Percentiles rank a stretch among this genome's conserved stretches.
Evolutionary conservation across 2,329 filamentous ascomycete genomes (phyloP).

Genomic region (Aspergillus clavatus): DNA sequence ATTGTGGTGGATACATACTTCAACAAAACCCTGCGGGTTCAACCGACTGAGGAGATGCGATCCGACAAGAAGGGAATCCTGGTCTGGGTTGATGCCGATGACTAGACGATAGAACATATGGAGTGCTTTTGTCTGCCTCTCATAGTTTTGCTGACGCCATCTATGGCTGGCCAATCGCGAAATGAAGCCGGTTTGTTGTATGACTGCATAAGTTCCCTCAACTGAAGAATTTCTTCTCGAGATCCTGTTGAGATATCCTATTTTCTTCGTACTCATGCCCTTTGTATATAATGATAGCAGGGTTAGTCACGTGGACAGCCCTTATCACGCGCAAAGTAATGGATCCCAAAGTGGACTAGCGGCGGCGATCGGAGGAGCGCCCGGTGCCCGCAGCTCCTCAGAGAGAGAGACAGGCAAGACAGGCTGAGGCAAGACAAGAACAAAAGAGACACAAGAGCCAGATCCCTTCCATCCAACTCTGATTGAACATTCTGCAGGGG

Average conservation of each 20-base stretch:
- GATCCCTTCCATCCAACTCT: neutral
- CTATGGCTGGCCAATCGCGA: too few species aligned
- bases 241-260: neutral
- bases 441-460: neutral
- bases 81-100: conserved; percentile 42
- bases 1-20: conserved; percentile 87
- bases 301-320: conserved; percentile 18
- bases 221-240: too few species aligned
- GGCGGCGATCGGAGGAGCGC: conserved; percentile 15
- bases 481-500: too few species aligned
- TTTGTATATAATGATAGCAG: too few species aligned
- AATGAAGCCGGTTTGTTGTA: too few species aligned
- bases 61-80: conserved; percentile 50
- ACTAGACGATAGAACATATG: conserved; percentile 16
- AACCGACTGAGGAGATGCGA: conserved; percentile 67
- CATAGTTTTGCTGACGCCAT: too few species aligned
- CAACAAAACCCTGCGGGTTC: conserved; percentile 78
- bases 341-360: conserved; percentile 15
- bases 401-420: conserved; percentile 12
- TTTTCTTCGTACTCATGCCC: too few species aligned
- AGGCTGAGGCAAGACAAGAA: conserved; percentile 2
- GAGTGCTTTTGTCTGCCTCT: too few species aligned
- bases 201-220: too few species aligned
- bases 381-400: conserved; percentile 18
- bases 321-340: conserved; percentile 15